phyloP scores from a whole-genome alignment of 1,284 basidiomycete species.

The Somion occarium region DNA sequence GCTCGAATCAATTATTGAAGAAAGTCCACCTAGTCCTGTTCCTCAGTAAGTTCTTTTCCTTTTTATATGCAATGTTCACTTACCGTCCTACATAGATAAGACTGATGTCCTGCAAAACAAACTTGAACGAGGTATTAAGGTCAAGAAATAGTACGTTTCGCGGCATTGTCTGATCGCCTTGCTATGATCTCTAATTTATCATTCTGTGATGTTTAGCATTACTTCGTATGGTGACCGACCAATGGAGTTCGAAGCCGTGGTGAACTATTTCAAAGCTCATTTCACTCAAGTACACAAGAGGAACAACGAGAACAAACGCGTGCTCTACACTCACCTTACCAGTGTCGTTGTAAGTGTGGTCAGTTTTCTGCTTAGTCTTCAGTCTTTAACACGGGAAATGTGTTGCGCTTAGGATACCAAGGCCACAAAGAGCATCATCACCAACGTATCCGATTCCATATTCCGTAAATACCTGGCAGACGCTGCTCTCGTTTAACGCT shows the following conservation, averaged over 20 bases:
- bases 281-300: constrained; percentile 76
- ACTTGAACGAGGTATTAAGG: constrained; percentile 56
- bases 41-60: constrained; percentile 49
- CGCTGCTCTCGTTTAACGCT: constrained; percentile 27
- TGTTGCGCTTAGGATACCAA: constrained; percentile 70
- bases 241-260: constrained; percentile 75
- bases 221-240: constrained; percentile 75
- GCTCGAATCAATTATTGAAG: constrained; percentile 74
- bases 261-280: constrained; percentile 79
- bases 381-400: neutral
- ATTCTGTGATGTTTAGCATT: constrained; percentile 43
- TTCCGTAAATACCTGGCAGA: constrained; percentile 32
- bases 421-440: constrained; percentile 75
- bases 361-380: constrained; percentile 2
- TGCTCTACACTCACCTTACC: constrained; percentile 75
- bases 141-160: constrained; percentile 71
- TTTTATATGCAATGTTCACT: constrained; percentile 3
- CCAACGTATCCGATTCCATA: constrained; percentile 46
- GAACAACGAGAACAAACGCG: constrained; percentile 73
- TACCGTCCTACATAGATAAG: constrained; percentile 46
- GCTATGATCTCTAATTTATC: neutral
- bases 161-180: neutral
- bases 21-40: constrained; percentile 75
- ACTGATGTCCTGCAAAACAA: constrained; percentile 72
- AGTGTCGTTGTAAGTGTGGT: constrained; percentile 62